phyloP scores from a whole-genome alignment of 768 basidiomycete genomes.

The Amanita fuliginea region DNA sequence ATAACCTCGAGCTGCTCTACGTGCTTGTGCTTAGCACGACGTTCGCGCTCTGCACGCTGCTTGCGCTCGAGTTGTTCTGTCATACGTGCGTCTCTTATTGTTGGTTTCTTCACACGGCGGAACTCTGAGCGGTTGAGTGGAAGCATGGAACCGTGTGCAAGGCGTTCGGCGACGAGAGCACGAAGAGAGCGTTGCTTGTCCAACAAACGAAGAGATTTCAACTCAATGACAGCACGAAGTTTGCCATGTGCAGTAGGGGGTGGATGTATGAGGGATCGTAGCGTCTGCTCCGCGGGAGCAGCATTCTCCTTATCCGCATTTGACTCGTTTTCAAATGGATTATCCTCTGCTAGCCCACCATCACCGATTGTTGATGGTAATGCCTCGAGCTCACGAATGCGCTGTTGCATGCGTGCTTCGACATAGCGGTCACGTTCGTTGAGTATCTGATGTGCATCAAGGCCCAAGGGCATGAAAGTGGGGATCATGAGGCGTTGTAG shows the following conservation, averaged over 20 bases:
- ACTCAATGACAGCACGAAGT: constrained; percentile 83
- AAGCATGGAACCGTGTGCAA: constrained; percentile 79
- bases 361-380: constrained; percentile 75
- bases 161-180: constrained; percentile 74
- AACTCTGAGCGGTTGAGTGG: constrained; percentile 90
- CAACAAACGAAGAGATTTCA: constrained; percentile 79
- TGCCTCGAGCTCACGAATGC: constrained; percentile 76
- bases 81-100: constrained; percentile 77
- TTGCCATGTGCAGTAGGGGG: constrained; percentile 66
- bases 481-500: constrained; percentile 79
- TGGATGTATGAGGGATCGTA: constrained; percentile 37
- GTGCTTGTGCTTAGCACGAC: constrained; percentile 92
- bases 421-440: constrained; percentile 89
- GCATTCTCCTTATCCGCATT: constrained; percentile 33
- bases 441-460: constrained; percentile 86
- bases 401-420: constrained; percentile 80
- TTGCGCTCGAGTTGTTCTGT: constrained; percentile 86
- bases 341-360: constrained; percentile 21
- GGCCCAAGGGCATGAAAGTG: constrained; percentile 79
- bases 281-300: constrained; percentile 10
- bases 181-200: constrained; percentile 89
- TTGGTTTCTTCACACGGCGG: constrained; percentile 76
- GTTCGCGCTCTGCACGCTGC: constrained; percentile 87
- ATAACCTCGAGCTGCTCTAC: constrained; percentile 88
- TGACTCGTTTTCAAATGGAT: constrained; percentile 32